These are phyloP conservation scores for Zostera marina DNA, from an alignment of 116 monocot species.

Conservation along the genomic window DNA sequence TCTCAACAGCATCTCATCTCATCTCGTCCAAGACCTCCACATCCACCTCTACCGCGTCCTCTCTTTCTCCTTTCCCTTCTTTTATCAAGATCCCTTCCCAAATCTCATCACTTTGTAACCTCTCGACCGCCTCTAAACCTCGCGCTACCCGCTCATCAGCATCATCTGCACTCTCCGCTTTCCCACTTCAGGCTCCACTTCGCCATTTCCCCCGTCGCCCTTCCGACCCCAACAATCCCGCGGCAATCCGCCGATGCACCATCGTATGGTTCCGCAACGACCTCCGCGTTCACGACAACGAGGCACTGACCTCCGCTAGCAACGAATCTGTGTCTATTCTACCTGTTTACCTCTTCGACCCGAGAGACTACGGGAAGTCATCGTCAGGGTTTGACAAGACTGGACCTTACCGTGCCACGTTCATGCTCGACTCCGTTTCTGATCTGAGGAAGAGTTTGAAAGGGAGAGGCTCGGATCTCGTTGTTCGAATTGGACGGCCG, in stretches of 20 bases:
- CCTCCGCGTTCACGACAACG: constrained; percentile 64
- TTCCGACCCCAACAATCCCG: constrained; percentile 28
- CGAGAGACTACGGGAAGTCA: constrained; percentile 52
- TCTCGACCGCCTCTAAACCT: constrained; percentile 7
- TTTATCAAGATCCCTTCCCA: constrained; percentile 33
- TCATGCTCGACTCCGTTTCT: constrained; percentile 45
- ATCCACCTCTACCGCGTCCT: constrained; percentile 2
- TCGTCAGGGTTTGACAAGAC: constrained; percentile 57
- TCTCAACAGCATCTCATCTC: constrained; percentile 10
- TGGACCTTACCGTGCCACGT: constrained; percentile 50
- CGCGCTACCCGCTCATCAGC: constrained; percentile 2
- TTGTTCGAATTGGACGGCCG: constrained; percentile 42
- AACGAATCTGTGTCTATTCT: constrained; percentile 49
- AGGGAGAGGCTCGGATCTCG: constrained; percentile 49
- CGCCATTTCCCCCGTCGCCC: constrained; percentile 26
- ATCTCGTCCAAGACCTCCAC: constrained; percentile 2
- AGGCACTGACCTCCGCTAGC: constrained; percentile 37
- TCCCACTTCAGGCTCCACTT: constrained; percentile 22
- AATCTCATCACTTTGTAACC: constrained; percentile 13
- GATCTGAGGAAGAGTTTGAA: constrained; percentile 37
- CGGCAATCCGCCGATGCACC: constrained; percentile 39
- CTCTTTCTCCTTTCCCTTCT: constrained; percentile 9
- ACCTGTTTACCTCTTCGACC: constrained; percentile 66
- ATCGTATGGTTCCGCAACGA: constrained; percentile 60
- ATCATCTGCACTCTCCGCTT: constrained; percentile 13